Conservation (phyloP, 1,284 basidiomycete genomes). For the Cerrena zonata region DNA sequence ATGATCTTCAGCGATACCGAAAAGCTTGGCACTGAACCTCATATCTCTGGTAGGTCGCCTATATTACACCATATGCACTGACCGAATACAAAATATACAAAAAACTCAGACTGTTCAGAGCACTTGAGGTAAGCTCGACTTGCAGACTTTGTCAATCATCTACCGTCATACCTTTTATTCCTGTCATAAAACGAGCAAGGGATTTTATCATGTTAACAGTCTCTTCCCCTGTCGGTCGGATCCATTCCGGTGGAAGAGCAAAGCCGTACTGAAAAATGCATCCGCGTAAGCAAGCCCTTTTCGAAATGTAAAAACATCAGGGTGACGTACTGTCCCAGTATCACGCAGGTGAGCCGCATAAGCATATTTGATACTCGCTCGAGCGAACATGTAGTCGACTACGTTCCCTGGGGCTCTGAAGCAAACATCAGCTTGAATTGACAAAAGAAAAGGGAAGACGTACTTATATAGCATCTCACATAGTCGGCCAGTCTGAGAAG, state of each 20-base stretch:
- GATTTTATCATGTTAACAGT: conserved; percentile 60
- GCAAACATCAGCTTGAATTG: conserved; percentile 3
- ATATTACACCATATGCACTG: no score
- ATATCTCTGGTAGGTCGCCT: no score
- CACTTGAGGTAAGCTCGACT: no score
- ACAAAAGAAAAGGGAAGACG: conserved; percentile 16
- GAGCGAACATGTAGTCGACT: conserved; percentile 71
- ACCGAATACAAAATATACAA: no score
- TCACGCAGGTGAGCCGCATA: conserved; percentile 78
- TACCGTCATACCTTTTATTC: conserved; percentile 17
- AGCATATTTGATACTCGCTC: conserved; percentile 63
- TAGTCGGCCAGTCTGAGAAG: conserved; percentile 51
- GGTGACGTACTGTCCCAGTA: conserved; percentile 69
- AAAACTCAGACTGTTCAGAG: no score
- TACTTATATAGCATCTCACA: conserved; percentile 65
- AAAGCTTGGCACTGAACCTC: no score
- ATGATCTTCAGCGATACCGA: no score
- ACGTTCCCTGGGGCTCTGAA: conserved; percentile 64
- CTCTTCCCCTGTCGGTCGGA: conserved; percentile 76
- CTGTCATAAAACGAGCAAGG: conserved; percentile 61
- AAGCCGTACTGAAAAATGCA: conserved; percentile 62
- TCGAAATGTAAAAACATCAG: conserved; percentile 4
- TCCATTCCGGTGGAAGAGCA: conserved; percentile 65
- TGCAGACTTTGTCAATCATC: no score
- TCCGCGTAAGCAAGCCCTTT: not conserved